These are phyloP conservation scores for Beta lomatogona DNA, from an alignment of 179 eudicot genomes.

Conservation along the genomic window DNA sequence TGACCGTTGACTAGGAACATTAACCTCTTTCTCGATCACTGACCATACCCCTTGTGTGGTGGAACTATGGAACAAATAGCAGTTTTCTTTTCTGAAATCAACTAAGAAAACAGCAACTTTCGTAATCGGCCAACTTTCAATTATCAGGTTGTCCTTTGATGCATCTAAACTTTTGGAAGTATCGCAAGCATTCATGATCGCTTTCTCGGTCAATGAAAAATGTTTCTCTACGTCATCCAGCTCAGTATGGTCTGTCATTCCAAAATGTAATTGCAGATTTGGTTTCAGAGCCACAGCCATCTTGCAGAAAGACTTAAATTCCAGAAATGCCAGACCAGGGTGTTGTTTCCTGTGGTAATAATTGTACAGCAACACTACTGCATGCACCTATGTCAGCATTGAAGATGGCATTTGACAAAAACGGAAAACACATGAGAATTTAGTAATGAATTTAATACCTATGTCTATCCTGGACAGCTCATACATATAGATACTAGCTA, in stretches of 20 bases:
- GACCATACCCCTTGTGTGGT: conserved; percentile 84
- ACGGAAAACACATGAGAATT: conserved; percentile 14
- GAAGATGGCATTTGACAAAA: conserved; percentile 21
- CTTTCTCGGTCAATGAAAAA: conserved; percentile 73
- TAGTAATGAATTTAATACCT: not conserved
- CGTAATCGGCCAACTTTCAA: conserved; percentile 60
- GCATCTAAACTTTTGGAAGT: conserved; percentile 54
- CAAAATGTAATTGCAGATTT: conserved; percentile 49
- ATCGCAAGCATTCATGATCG: conserved; percentile 70
- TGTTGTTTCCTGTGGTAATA: conserved; percentile 73
- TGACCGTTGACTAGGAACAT: conserved; percentile 23
- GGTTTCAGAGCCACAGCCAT: conserved; percentile 62
- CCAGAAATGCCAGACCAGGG: conserved; percentile 51
- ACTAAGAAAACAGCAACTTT: conserved; percentile 69
- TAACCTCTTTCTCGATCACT: conserved; percentile 59
- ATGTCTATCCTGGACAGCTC: not conserved
- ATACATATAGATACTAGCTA: not conserved
- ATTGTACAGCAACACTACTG: conserved; percentile 89
- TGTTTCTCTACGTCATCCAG: conserved; percentile 45
- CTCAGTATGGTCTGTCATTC: conserved; percentile 32
- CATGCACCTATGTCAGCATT: conserved; percentile 66
- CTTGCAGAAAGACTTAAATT: conserved; percentile 70
- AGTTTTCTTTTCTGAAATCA: conserved; percentile 59
- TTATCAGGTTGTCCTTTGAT: conserved; percentile 38
- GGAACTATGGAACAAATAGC: conserved; percentile 57